These are phyloP conservation scores for Tricholoma terreum DNA, from an alignment of 768 basidiomycete genomes.

Conservation along the genomic window DNA sequence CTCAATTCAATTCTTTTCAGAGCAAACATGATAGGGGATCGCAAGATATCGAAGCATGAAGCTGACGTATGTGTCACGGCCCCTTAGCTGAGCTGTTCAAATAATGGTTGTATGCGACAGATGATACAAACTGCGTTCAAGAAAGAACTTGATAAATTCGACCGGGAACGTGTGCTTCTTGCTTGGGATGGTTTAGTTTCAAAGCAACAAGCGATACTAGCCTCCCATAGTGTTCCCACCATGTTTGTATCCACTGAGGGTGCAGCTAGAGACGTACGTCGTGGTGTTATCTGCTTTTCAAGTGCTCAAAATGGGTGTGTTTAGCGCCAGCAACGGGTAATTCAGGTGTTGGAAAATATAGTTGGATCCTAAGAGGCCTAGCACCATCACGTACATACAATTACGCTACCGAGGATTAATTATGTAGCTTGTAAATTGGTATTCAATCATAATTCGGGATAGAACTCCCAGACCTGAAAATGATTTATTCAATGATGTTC, in stretches of 20 bases:
- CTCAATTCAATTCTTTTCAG: constrained; percentile 32
- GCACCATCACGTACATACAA: too few species aligned
- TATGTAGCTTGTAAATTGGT: too few species aligned
- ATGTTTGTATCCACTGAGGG: constrained; percentile 59
- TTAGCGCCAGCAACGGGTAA: constrained; percentile 68
- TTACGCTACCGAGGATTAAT: not conserved
- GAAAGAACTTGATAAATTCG: constrained; percentile 65
- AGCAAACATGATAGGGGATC: constrained; percentile 62
- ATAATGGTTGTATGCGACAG: constrained; percentile 34
- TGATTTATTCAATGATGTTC: not conserved
- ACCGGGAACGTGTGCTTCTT: constrained; percentile 61
- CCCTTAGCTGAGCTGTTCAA: constrained; percentile 1
- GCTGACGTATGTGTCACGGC: constrained; percentile 41
- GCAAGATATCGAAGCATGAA: constrained; percentile 63
- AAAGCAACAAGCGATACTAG: constrained; percentile 66
- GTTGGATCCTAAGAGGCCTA: not conserved
- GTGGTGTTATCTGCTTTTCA: not conserved
- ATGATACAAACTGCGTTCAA: constrained; percentile 62
- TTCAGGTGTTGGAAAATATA: constrained; percentile 57
- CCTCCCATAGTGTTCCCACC: constrained; percentile 59
- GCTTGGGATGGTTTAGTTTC: constrained; percentile 77
- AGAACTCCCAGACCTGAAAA: not conserved
- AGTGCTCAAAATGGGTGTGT: constrained; percentile 1
- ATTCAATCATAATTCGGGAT: too few species aligned
- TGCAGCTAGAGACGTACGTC: constrained; percentile 55